Base-by-base conservation (phyloP, 805 yeast genomes). In the Metschnikowia peoriensis region DNA sequence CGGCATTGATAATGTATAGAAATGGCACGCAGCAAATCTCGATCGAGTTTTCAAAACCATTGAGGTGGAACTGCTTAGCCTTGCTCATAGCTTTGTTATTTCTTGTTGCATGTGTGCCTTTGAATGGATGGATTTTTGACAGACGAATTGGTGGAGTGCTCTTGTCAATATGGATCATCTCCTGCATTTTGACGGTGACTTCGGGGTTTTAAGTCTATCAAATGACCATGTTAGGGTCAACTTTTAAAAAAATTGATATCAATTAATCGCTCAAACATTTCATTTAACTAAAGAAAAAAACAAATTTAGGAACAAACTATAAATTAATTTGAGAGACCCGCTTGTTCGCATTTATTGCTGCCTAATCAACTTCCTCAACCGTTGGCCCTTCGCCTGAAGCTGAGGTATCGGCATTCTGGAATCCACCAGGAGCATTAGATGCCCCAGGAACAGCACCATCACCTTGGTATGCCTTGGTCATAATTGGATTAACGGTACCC, bases 401-500 rank as follows among this genome's bases (percentile, higher is more conserved):
- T n/a, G 50, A 17, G 12, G 47, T 40, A 43, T 38, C 50, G 15
- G 47, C 52, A 16, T 49, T 55, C 41, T 69, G 66, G 46, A 58
- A 58, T 9, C 63, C 66, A 17, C 69, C 71, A 40, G 65, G 65
- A 28, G 61, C 64, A 42, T 62, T 63, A 16, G 22, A 22, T 22
- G 63, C 65, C 6, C 63, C 68, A 37, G 66, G 63, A 42, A 63
- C 64, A 27, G 61, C 65, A 3, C 61, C 66, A 28, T 60, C 66
- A 28, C 64, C 62, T 38, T 64, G 64, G 58, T 73, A 73, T 32
- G 73, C 75, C 41, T 63, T 60, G 15, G 70, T 52, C 49, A 73
- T 68, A 41, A 74, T 70, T 49, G 77, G 77, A 56, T 73, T 72
- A 51, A 76, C 77, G 54, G 69, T 58, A 12, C 62, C 56, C 56